These are phyloP conservation scores for Galium porrigens DNA, from an alignment of 305 asterid species.

Conservation along the genomic window DNA sequence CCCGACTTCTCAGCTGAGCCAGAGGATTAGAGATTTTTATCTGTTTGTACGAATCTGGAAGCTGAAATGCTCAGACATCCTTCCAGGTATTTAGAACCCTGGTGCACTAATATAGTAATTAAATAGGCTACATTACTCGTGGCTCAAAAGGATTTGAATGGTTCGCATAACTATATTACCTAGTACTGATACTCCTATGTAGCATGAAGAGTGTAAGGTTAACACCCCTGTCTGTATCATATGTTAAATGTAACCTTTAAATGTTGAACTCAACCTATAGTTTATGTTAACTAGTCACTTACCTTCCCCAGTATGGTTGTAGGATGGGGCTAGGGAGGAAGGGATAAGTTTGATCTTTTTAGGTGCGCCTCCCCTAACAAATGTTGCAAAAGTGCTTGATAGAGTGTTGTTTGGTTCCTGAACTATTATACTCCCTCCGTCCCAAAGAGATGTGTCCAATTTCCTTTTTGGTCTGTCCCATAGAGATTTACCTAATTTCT, in stretches of 20 bases:
- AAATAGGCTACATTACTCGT: not conserved
- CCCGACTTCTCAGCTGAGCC: conserved; percentile 69
- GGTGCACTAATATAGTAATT: not conserved
- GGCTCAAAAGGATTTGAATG: too few species aligned
- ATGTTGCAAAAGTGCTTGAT: not conserved
- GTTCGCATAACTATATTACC: too few species aligned
- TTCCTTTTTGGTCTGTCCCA: too few species aligned
- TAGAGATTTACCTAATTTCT: too few species aligned
- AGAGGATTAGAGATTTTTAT: conserved; percentile 33
- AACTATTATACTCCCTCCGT: too few species aligned
- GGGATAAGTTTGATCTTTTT: not conserved
- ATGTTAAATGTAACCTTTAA: not conserved
- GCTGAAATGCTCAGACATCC: not conserved
- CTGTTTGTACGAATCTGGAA: not conserved
- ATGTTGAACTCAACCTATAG: not conserved
- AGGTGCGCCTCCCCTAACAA: not conserved
- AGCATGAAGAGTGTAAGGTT: conserved; percentile 4
- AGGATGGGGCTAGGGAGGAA: not conserved
- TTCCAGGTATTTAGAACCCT: not conserved
- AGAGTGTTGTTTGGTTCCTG: not conserved
- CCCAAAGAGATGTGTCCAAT: too few species aligned
- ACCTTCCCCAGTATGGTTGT: not conserved
- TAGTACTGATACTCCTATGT: not conserved
- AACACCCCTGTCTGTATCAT: not conserved
- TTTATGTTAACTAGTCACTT: not conserved